Base-by-base conservation (phyloP, 1,139 yeast species). In the Hemisphaericaspora xylofermentans region DNA sequence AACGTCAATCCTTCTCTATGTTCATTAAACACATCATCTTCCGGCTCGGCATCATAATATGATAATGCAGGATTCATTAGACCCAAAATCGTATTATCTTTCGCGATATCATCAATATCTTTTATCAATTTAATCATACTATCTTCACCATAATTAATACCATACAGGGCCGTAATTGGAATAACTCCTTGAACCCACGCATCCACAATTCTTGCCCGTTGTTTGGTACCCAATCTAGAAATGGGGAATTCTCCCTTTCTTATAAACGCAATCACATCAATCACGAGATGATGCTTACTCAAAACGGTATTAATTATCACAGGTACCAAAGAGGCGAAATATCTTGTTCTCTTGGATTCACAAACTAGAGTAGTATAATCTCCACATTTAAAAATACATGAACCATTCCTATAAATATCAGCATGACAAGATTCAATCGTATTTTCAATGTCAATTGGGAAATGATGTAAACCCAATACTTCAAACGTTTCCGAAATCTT, bases 401-500 rank as follows among this genome's bases (percentile, higher is more conserved):
- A 69, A 2, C 84, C 84, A 39, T 80, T 80, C 35, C 69, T 65
- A 46, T 66, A 68, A 37, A 86, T 78, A 43, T 78, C 79, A 6
- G 76, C 54, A 54, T 86, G 91, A 38, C 83, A 74, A 2, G 74
- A 67, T 53, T 83, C 93, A 22, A 89, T 82, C 2, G 95, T 82
- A 33, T 67, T 68, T 53, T 91, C 97, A 47, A 91, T 76, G 60
- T 91, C 98, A 26, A 74, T 66, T 1, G 95, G 95, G 70, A 93
- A 93, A 60, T 88, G 96, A 54, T 88, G 91, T 49, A 93, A 68
- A 0, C 99, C 99, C 68, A 88, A 74, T 2, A 86, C 83, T 58
- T 93, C 99, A 63, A 93, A 84, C 0, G 98, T 89, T 50, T 87
- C 95, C 6, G 89, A 82, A 36, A 94, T 84, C 42, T 82, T 76